Evolutionary conservation across 805 yeast species (phyloP), one percentile per base, ranked within the genome.

Genomic region (Torulaspora franciscae): DNA sequence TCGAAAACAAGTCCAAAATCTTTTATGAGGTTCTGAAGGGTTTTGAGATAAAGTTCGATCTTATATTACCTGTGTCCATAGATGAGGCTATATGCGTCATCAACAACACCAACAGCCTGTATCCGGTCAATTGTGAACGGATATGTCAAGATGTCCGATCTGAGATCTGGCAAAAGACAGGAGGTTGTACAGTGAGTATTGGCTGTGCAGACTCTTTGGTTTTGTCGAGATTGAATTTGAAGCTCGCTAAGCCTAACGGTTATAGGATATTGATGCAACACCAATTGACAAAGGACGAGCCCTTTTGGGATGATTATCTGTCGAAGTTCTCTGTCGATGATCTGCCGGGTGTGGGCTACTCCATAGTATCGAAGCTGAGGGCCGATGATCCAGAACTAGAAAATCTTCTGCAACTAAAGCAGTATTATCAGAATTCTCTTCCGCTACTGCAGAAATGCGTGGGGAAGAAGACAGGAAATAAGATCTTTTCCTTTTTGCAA

Each of bases 171-270:
- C 45, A 52, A 1, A 47, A 58, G 0, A 83, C 65, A 87, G 0
- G 64, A 65, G 22, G 66, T 7, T 84, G 96, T 53, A 61, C 81
- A 0, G 88, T 85, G 1, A 88, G 96, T 58, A 71, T 89, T 26
- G 98, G 97, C 0, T 75, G 76, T n/a, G 82, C 88, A 0, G 58
- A 72, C 7, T 88, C 87, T 54, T 83, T 90, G 1, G 67, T 90
- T 3, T 62, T 85, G 15, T 95, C 97, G 0, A 85, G 86, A 57
- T 61, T 93, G 6, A 81, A 95, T 0, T 67, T 88, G 15, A 68
- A 76, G 42, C 67, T 66, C 32, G 95, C 95, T 0, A 93, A 93
- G 58, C 99, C 99, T 0, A 67, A 83, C 57, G 95, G 95, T 0
- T 65, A 67, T 14, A 70, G 58, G 49, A 62, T 65, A 42, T 62